Percentiles rank a stretch among this genome's conserved stretches.
Conservation (phyloP, 345 rosid genomes). For the Syzygium oleosum region DNA sequence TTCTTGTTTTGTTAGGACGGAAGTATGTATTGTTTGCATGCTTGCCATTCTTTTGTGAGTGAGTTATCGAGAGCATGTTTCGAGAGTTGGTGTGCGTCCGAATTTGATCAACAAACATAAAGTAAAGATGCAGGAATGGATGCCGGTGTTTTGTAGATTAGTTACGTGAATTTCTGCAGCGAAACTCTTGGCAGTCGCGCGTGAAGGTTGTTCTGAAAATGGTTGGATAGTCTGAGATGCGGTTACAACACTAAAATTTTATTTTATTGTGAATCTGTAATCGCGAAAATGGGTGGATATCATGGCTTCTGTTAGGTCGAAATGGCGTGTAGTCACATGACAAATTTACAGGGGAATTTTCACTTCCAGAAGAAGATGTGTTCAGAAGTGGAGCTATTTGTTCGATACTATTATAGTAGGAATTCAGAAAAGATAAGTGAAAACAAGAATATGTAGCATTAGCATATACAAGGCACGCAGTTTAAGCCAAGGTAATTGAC, state of each 20-base stretch:
- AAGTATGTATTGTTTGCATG: background rate
- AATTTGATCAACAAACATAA: background rate
- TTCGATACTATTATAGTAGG: background rate
- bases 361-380: background rate
- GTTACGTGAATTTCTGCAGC: background rate
- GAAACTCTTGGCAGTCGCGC: background rate
- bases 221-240: background rate
- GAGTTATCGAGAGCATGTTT: background rate
- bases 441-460: background rate
- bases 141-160: background rate
- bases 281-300: background rate
- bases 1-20: background rate
- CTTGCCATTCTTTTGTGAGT: background rate
- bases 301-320: background rate
- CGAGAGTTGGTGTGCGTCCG: background rate
- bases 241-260: background rate
- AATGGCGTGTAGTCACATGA: background rate
- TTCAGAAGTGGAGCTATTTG: background rate
- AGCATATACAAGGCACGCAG: background rate
- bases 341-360: background rate
- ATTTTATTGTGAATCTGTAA: background rate
- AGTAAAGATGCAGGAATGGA: background rate
- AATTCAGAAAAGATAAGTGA: background rate
- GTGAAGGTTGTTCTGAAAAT: background rate
- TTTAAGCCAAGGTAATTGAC: background rate